Percentiles rank a stretch among this genome's conserved stretches.
Evolutionary conservation across 78 protist genomes (phyloP).

Genomic region (Neovahlkampfia damariscottae): DNA sequence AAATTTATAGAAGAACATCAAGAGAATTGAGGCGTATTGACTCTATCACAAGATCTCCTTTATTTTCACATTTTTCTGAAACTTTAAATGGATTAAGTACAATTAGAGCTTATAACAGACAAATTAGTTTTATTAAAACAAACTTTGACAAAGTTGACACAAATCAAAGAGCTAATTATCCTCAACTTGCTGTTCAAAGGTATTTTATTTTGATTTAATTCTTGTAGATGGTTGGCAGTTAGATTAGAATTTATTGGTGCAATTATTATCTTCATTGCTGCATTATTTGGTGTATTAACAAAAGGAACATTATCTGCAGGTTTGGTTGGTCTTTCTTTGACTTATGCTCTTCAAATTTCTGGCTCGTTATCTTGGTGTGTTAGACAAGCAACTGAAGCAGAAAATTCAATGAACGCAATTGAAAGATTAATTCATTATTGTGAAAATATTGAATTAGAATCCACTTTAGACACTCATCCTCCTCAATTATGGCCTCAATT

Average conservation of each 20-base stretch:
- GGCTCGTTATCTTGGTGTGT: neutral
- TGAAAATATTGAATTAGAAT: constrained; percentile 8
- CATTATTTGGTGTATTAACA: constrained; percentile 27
- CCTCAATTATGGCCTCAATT: constrained; percentile 44
- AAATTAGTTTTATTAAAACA: constrained; percentile 5
- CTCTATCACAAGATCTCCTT: constrained; percentile 67
- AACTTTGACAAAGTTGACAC: neutral
- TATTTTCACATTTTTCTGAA: constrained; percentile 67
- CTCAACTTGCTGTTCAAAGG: neutral
- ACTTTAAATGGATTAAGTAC: constrained; percentile 77
- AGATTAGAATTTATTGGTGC: constrained; percentile 60
- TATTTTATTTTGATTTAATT: no score
- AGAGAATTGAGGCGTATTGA: constrained; percentile 75
- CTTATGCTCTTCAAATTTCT: constrained; percentile 30
- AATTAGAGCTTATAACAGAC: constrained; percentile 66
- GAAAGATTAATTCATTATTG: constrained; percentile 10
- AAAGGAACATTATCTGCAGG: constrained; percentile 29
- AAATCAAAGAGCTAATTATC: neutral
- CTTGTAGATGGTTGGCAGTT: constrained; percentile 67
- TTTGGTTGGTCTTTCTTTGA: constrained; percentile 36
- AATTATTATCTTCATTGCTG: constrained; percentile 33
- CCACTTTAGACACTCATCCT: neutral
- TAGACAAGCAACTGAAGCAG: constrained; percentile 5
- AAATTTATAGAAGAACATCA: constrained; percentile 41
- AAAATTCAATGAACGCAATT: constrained; percentile 7